Percentiles rank a stretch among this genome's conserved stretches.
These are phyloP conservation scores for Diaporthe eres DNA, from an alignment of 2,329 filamentous ascomycete genomes.

Conservation along the genomic window DNA sequence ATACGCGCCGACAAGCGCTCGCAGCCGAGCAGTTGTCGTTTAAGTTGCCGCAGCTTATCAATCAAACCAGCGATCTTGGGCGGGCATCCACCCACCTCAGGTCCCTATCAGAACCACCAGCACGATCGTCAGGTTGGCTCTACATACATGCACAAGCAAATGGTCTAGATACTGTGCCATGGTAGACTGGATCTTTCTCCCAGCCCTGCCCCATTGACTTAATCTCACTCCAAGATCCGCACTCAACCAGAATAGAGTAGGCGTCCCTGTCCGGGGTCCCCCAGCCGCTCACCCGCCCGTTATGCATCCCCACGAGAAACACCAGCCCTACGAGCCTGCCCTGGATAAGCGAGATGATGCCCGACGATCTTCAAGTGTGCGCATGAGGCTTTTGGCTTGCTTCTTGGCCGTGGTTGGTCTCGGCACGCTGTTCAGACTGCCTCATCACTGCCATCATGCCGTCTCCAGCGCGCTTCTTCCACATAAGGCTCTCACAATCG, in stretches of 20 bases:
- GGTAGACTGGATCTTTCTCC: constrained; percentile 4
- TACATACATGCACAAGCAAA: background rate
- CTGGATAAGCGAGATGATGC: constrained; percentile 35
- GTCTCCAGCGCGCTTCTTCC: constrained; percentile 15
- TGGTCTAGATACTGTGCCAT: constrained; percentile 18
- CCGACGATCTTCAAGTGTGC: constrained; percentile 1
- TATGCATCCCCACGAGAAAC: constrained; percentile 38
- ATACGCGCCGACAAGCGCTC: constrained; percentile 33
- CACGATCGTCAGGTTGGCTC: background rate
- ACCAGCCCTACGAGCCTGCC: constrained; percentile 35
- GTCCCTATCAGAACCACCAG: too few relatives aligned
- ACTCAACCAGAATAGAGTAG: constrained; percentile 22
- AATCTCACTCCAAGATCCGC: constrained; percentile 12
- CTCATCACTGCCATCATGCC: constrained; percentile 35
- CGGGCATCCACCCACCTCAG: background rate
- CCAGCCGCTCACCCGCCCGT: constrained; percentile 10
- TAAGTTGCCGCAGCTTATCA: constrained; percentile 28
- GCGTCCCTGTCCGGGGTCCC: constrained; percentile 18
- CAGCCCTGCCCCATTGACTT: constrained; percentile 32
- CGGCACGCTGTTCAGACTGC: constrained; percentile 17
- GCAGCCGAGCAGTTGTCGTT: constrained; percentile 16
- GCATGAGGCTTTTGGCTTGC: constrained; percentile 5
- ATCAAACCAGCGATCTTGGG: constrained; percentile 12
- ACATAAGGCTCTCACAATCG: constrained; percentile 49
- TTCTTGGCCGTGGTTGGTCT: constrained; percentile 23